A percentile compares a stretch with the other conserved stretches of the same genome.
Evolutionary conservation across 306 rosid species (phyloP).

Genomic region (Rosa persica): DNA sequence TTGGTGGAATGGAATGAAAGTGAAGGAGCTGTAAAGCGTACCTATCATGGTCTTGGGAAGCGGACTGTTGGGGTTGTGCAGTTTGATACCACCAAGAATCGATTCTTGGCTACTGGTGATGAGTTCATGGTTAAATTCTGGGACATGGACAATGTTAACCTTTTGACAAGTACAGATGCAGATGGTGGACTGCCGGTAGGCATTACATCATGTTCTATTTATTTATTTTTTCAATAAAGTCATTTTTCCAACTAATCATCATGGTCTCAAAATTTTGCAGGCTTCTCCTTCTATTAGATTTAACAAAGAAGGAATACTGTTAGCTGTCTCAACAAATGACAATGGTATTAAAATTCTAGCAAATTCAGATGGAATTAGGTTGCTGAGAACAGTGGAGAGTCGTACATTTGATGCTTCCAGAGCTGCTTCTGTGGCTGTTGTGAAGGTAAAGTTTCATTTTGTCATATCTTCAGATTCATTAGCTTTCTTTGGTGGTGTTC

Average conservation of each 20-base stretch:
- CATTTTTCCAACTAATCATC: constrained; percentile 31
- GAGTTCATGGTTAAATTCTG: constrained; percentile 81
- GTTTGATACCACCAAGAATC: constrained; percentile 95
- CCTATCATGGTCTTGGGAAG: constrained; percentile 88
- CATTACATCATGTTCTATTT: constrained; percentile 11
- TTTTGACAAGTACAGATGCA: constrained; percentile 66
- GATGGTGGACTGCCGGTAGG: constrained; percentile 91
- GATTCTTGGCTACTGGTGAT: constrained; percentile 94
- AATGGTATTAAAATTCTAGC: constrained; percentile 88
- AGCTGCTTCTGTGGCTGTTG: constrained; percentile 77
- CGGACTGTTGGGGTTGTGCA: constrained; percentile 87
- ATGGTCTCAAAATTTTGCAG: constrained; percentile 51
- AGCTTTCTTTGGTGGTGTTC: not conserved
- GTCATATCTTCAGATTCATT: constrained; percentile 16
- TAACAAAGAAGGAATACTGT: constrained; percentile 84
- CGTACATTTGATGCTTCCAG: constrained; percentile 89
- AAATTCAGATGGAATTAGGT: constrained; percentile 82
- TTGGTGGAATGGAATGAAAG: constrained; percentile 99
- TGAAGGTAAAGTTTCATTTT: constrained; percentile 61
- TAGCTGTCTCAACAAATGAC: constrained; percentile 89
- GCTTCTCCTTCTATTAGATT: constrained; percentile 93
- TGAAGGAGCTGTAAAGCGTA: constrained; percentile 96
- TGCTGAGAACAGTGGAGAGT: constrained; percentile 77
- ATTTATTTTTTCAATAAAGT: constrained; percentile 4
- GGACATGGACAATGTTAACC: constrained; percentile 86